Percentiles rank a stretch among this genome's conserved stretches.
Evolutionary conservation across 2,329 filamentous ascomycete genomes (phyloP).

Genomic region (Aspergillus puulaauensis): DNA sequence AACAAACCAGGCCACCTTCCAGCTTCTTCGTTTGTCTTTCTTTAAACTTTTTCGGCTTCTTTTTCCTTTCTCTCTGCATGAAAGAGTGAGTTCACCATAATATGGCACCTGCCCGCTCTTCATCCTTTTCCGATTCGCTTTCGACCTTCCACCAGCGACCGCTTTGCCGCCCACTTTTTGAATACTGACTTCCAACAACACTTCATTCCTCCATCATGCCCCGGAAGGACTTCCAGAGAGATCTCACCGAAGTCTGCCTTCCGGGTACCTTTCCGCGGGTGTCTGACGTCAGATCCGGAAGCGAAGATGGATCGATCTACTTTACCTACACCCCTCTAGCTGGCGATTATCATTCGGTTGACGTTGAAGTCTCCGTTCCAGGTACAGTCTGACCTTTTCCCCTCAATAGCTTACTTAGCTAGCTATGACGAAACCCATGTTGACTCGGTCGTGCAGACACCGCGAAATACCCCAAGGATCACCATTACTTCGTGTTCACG

Average conservation of each 20-base stretch:
- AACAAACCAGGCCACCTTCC: no score
- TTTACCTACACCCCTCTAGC: constrained; percentile 54
- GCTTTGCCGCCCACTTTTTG: no score
- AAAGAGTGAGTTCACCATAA: no score
- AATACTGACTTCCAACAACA: background rate
- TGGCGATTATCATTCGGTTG: constrained; percentile 24
- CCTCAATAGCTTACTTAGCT: no score
- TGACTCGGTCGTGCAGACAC: constrained; percentile 47
- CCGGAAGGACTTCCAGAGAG: constrained; percentile 63
- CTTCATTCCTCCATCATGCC: constrained; percentile 53
- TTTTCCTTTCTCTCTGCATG: no score
- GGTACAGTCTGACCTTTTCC: constrained; percentile 27
- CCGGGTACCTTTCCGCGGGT: constrained; percentile 50
- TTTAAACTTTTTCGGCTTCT: no score
- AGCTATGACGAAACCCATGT: background rate
- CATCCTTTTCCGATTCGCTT: background rate
- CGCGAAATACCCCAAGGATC: constrained; percentile 58
- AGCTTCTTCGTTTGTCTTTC: no score
- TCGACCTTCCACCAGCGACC: background rate
- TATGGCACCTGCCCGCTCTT: no score
- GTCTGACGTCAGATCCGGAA: constrained; percentile 57
- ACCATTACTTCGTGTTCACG: constrained; percentile 59
- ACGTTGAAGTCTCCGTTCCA: constrained; percentile 40
- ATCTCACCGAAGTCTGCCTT: constrained; percentile 49
- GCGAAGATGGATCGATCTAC: constrained; percentile 70